Evolutionary conservation across 1,284 basidiomycete species (phyloP).

Genomic region (Papiliotrema laurentii): DNA sequence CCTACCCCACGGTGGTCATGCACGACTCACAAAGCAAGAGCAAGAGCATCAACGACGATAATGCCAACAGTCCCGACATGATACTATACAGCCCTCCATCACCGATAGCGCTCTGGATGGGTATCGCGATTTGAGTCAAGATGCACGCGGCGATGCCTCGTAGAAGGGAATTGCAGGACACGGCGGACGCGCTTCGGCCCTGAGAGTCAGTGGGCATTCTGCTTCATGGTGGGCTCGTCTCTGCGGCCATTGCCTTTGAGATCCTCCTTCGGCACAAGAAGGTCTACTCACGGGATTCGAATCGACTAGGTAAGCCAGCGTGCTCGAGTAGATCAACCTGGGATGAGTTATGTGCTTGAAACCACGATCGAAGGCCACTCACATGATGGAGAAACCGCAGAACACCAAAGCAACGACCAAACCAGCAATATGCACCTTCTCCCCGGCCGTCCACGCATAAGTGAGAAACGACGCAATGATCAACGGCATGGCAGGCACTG

Average conservation of each 20-base stretch:
- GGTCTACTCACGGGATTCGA: constrained; percentile 54
- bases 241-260: no score
- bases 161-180: constrained; percentile 42
- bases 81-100: constrained; percentile 72
- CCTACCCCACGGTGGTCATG: not conserved
- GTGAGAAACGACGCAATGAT: constrained; percentile 55
- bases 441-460: constrained; percentile 71
- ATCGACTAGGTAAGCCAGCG: constrained; percentile 61
- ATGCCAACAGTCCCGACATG: constrained; percentile 59
- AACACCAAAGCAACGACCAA: constrained; percentile 57
- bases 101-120: constrained; percentile 53
- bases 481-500: constrained; percentile 49
- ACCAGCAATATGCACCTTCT: constrained; percentile 58
- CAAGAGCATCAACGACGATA: constrained; percentile 39
- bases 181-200: constrained; percentile 37
- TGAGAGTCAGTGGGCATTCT: constrained; percentile 3
- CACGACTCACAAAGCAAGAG: constrained; percentile 20
- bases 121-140: constrained; percentile 42
- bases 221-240: not conserved
- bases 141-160: constrained; percentile 41
- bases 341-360: constrained; percentile 1
- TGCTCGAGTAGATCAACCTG: constrained; percentile 41
- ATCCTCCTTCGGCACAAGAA: no score
- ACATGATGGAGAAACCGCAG: constrained; percentile 69
- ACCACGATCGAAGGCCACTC: constrained; percentile 38